Evolutionary conservation across 2,329 filamentous ascomycete genomes (phyloP).

Genomic region (Xylaria arbuscula): DNA sequence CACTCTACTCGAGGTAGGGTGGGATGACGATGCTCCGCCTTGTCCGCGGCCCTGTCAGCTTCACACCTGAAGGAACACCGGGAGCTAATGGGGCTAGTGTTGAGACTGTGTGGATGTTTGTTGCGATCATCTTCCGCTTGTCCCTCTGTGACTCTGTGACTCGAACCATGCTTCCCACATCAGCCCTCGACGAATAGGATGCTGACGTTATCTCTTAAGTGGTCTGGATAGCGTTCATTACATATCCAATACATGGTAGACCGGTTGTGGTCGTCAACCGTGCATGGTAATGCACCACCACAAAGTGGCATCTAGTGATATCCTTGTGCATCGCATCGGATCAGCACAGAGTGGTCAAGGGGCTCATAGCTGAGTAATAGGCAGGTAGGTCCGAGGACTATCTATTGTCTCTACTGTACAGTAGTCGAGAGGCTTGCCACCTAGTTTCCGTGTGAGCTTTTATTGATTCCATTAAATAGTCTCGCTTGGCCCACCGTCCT

Average conservation of each 20-base stretch:
- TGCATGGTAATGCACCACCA: conserved; percentile 30
- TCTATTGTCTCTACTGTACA: conserved; percentile 6
- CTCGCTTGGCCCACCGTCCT: conserved; percentile 10
- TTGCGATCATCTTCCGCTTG: conserved; percentile 33
- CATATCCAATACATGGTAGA: conserved; percentile 26
- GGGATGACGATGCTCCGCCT: conserved; percentile 39
- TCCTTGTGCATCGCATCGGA: conserved; percentile 26
- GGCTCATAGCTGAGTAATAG: conserved; percentile 24
- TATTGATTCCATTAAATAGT: conserved; percentile 33
- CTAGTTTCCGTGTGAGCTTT: conserved; percentile 13
- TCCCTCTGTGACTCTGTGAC: conserved; percentile 24
- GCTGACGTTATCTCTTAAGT: conserved; percentile 27
- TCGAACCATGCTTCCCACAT: conserved; percentile 30
- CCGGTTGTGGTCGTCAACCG: conserved; percentile 31
- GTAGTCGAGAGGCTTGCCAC: conserved; percentile 14
- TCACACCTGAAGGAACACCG: conserved; percentile 33
- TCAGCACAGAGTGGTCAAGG: conserved; percentile 16
- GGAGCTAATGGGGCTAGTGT: conserved; percentile 30
- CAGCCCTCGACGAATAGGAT: conserved; percentile 32
- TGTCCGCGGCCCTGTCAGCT: conserved; percentile 35
- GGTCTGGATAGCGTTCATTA: conserved; percentile 18
- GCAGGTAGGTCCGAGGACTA: conserved; percentile 12
- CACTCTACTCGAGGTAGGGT: conserved; percentile 35
- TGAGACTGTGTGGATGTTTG: conserved; percentile 30
- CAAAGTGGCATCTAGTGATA: conserved; percentile 26